Percentiles rank a stretch among this genome's conserved stretches.
Evolutionary conservation across 257 asterid genomes (phyloP).

Genomic region (Handroanthus guayacan): DNA sequence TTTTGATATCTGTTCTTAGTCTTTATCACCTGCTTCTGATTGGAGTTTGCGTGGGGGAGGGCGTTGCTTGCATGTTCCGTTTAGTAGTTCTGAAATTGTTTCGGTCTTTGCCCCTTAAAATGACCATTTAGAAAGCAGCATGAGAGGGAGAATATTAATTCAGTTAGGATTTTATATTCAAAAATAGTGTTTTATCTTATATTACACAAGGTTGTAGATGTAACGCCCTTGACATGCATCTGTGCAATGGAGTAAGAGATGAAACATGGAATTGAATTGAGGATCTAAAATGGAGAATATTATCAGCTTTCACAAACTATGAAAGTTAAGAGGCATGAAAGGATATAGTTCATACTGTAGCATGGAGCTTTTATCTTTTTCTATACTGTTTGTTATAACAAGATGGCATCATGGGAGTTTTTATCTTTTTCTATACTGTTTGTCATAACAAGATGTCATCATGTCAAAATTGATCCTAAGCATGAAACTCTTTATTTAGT

Average conservation of each 20-base stretch:
- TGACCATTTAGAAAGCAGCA: background rate
- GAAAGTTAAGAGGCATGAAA: background rate
- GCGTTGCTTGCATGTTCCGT: background rate
- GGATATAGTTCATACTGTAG: background rate
- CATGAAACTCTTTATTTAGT: background rate
- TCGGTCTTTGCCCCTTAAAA: background rate
- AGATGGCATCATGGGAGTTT: background rate
- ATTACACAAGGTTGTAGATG: no score
- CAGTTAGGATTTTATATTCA: no score
- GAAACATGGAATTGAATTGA: background rate
- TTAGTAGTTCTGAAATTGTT: background rate
- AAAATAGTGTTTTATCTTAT: no score
- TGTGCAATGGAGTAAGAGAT: background rate
- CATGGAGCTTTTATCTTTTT: background rate
- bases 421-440: background rate
- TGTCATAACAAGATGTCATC: background rate
- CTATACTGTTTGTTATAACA: background rate
- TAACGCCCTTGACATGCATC: no score
- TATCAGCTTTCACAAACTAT: background rate
- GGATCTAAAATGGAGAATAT: background rate
- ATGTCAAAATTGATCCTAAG: background rate
- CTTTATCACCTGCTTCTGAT: background rate
- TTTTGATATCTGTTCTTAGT: background rate
- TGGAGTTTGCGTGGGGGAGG: background rate
- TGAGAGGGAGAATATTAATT: background rate